These are phyloP conservation scores for Piloderma croceum DNA, from an alignment of 768 basidiomycete species.

Conservation along the genomic window DNA sequence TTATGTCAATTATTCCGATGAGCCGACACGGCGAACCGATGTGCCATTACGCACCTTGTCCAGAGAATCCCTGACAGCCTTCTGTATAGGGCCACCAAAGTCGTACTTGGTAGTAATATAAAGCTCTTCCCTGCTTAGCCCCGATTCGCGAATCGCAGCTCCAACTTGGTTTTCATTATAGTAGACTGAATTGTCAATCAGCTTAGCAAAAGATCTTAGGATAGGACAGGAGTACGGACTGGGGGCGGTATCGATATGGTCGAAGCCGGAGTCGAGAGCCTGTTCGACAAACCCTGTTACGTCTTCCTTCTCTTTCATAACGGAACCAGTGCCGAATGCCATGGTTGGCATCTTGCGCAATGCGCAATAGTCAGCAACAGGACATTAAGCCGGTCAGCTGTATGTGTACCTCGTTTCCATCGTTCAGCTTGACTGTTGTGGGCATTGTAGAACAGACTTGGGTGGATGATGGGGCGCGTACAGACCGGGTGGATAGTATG, in stretches of 20 bases:
- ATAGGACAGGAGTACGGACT: slow-evolving; percentile 25
- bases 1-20: slow-evolving; percentile 3
- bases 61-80: slow-evolving; percentile 42
- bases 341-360: slow-evolving; percentile 48
- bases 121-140: slow-evolving; percentile 38
- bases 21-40: neutral
- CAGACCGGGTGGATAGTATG: too few relatives aligned
- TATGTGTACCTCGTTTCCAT: slow-evolving; percentile 33
- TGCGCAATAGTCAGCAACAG: slow-evolving; percentile 5
- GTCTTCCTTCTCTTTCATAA: slow-evolving; percentile 16
- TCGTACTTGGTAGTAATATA: slow-evolving; percentile 55
- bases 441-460: too few relatives aligned
- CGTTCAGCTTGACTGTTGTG: slow-evolving; percentile 34
- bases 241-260: slow-evolving; percentile 60
- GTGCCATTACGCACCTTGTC: slow-evolving; percentile 33
- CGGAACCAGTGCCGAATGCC: slow-evolving; percentile 57
- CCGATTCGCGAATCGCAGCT: slow-evolving; percentile 40
- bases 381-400: neutral
- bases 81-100: slow-evolving; percentile 30
- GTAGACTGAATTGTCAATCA: slow-evolving; percentile 36
- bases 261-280: slow-evolving; percentile 56
- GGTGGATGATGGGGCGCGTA: too few relatives aligned
- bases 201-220: slow-evolving; percentile 10
- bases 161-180: slow-evolving; percentile 31
- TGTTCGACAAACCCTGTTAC: slow-evolving; percentile 31